A percentile compares a stretch with the other conserved stretches of the same genome.
phyloP scores from a whole-genome alignment of 2,329 filamentous ascomycete species.

The Trichophyton simii region DNA sequence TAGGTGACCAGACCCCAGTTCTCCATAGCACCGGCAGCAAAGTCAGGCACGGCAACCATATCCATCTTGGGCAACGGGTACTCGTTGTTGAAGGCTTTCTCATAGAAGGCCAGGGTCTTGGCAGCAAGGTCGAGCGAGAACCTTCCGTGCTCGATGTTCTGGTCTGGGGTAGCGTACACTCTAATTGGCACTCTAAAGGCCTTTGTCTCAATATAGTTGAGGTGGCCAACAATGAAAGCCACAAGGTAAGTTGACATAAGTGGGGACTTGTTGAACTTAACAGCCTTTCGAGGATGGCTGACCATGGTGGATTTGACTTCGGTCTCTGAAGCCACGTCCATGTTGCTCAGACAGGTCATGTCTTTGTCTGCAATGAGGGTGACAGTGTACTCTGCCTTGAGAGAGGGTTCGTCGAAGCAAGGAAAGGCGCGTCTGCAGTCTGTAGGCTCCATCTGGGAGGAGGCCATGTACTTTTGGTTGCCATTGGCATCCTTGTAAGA shows the following conservation, averaged over 20 bases:
- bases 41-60: constrained; percentile 92
- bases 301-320: constrained; percentile 54
- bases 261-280: constrained; percentile 84
- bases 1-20: constrained; percentile 97
- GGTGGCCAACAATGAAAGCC: constrained; percentile 85
- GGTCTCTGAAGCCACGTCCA: constrained; percentile 76
- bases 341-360: constrained; percentile 88
- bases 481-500: constrained; percentile 79
- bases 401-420: constrained; percentile 88
- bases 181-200: constrained; percentile 83
- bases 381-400: constrained; percentile 87
- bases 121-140: constrained; percentile 87
- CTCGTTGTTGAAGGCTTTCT: constrained; percentile 78
- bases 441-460: constrained; percentile 92
- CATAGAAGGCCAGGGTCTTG: constrained; percentile 83
- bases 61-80: constrained; percentile 92
- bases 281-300: constrained; percentile 61
- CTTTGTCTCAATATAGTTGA: constrained; percentile 86
- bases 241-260: constrained; percentile 94
- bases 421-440: constrained; percentile 88
- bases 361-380: constrained; percentile 83
- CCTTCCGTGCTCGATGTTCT: constrained; percentile 77
- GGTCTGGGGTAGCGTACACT: constrained; percentile 84
- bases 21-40: constrained; percentile 93
- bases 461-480: constrained; percentile 68